Conservation (phyloP, 495 filamentous ascomycete genomes). For the Aspergillus sparsus region DNA sequence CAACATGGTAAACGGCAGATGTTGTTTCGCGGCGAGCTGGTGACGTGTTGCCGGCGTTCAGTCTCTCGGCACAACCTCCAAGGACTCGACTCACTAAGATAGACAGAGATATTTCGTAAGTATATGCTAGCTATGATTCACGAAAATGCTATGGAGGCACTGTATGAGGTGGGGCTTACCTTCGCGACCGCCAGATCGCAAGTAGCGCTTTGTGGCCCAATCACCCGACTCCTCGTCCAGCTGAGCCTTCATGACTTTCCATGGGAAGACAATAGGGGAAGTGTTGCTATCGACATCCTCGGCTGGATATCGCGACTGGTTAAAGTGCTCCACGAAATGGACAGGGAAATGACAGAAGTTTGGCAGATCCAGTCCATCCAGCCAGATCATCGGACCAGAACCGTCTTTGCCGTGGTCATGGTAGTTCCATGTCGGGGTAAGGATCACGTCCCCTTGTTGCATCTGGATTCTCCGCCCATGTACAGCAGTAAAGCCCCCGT, state of each 20-base stretch:
- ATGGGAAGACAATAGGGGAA: constrained; percentile 46
- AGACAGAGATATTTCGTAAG: neutral
- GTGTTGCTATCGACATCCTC: constrained; percentile 36
- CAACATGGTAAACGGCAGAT: constrained; percentile 46
- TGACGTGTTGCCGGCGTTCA: constrained; percentile 29
- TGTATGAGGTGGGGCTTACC: constrained; percentile 16
- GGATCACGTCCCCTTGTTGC: constrained; percentile 51
- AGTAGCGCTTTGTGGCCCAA: constrained; percentile 34
- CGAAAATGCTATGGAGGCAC: no score
- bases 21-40: constrained; percentile 38
- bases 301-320: constrained; percentile 43
- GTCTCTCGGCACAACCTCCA: constrained; percentile 41
- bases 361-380: constrained; percentile 51
- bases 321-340: constrained; percentile 51
- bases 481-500: constrained; percentile 51
- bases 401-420: constrained; percentile 55
- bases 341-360: constrained; percentile 48
- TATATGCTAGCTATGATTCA: neutral
- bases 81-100: constrained; percentile 36
- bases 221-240: constrained; percentile 30
- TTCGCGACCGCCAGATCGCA: constrained; percentile 37
- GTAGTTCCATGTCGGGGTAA: constrained; percentile 53
- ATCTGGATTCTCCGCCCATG: constrained; percentile 49
- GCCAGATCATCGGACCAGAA: constrained; percentile 53
- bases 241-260: constrained; percentile 36